Evolutionary conservation across 345 rosid species (phyloP).

Genomic region (Sonneratia alba): DNA sequence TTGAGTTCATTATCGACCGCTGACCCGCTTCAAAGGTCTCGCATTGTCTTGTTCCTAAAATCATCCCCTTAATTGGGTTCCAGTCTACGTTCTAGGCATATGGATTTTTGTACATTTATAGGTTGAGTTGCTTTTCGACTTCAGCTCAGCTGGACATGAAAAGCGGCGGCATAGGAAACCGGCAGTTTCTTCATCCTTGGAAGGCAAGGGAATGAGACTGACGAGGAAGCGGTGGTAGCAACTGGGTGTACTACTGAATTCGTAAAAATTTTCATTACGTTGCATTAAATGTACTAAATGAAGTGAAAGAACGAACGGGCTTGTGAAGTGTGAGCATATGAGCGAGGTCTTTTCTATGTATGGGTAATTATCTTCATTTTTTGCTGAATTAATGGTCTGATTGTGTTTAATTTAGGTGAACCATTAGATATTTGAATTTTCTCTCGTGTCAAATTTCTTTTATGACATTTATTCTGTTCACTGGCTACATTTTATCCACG

Average conservation of each 20-base stretch:
- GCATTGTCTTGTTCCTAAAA: not conserved
- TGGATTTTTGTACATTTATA: not conserved
- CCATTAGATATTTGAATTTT: not conserved
- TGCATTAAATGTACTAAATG: conserved; percentile 60
- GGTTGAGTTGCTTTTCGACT: not conserved
- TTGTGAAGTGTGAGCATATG: conserved; percentile 74
- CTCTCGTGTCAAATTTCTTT: not conserved
- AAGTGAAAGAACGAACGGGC: conserved; percentile 72
- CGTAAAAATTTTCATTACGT: not conserved
- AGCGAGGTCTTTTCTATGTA: conserved; percentile 69
- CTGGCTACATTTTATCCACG: not conserved
- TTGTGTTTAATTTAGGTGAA: not conserved
- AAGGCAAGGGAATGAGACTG: not conserved
- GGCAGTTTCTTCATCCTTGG: not conserved
- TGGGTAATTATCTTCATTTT: conserved; percentile 34
- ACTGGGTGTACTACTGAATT: not conserved
- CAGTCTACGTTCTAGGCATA: not conserved
- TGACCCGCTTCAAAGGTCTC: not conserved
- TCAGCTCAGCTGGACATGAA: not conserved
- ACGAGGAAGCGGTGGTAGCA: conserved; percentile 1
- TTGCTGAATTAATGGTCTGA: not conserved
- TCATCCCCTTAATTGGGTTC: not conserved
- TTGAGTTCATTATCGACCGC: not conserved
- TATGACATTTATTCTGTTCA: not conserved
- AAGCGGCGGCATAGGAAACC: not conserved